Conservation (phyloP, 257 asterid genomes). For the Petunia secreta region DNA sequence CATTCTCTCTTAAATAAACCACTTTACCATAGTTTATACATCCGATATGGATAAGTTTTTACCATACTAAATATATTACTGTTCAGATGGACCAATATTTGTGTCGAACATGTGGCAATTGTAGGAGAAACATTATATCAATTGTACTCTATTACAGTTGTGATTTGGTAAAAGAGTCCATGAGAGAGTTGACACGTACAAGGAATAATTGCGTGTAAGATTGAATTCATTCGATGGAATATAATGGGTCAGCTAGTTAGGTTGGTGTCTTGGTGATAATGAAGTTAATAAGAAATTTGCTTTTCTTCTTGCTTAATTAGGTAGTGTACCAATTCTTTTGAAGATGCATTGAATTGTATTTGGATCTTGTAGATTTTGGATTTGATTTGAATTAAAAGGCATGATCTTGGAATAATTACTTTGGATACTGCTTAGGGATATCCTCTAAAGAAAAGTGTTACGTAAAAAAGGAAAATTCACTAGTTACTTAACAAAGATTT, state of each 20-base stretch:
- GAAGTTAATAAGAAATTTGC: not conserved
- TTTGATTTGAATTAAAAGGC: not conserved
- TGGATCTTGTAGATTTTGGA: not conserved
- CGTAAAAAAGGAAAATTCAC: not conserved
- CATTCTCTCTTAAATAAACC: no score
- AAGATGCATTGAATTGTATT: not conserved
- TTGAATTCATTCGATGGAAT: constrained; percentile 16
- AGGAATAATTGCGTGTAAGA: constrained; percentile 18
- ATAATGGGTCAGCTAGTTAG: not conserved
- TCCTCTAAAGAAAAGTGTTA: not conserved
- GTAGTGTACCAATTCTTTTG: not conserved
- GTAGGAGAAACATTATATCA: not conserved
- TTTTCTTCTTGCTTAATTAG: not conserved
- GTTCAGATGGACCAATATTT: no score
- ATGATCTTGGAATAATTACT: not conserved
- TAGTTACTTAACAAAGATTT: no score
- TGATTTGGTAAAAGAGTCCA: not conserved
- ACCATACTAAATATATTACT: no score
- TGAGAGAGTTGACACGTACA: not conserved
- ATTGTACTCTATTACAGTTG: not conserved
- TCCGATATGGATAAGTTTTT: no score
- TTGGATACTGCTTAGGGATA: not conserved
- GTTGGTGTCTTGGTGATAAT: not conserved
- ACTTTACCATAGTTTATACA: no score
- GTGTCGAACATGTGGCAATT: not conserved